Evolutionary conservation across 352 stramenopile species (phyloP), one percentile per base, ranked within the genome.

Genomic region (Globisporangium middletonii): DNA sequence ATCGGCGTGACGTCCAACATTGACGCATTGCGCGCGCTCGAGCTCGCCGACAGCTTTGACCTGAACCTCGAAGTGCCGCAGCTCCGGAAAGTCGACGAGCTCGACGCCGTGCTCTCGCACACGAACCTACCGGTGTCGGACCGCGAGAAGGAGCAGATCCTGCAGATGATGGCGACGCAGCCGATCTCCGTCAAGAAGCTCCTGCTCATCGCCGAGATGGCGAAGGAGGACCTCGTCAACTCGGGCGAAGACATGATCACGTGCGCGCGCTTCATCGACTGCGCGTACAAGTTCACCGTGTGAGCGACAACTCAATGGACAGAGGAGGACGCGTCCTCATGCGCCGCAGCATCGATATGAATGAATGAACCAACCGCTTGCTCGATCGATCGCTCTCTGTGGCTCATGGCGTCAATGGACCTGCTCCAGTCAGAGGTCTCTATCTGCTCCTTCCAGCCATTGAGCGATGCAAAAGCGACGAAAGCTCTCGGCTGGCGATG

Each of bases 121-220:
- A 79, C 71, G 59, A 80, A 94, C 45, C 78, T 98, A 62, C 75
- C 78, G 9, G 79, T 94, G 57, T 61, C 65, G 3, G 67, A 87
- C 60, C 47, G 65, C 48, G 80, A 94, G 64, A 89, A 87, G 64
- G 57, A 79, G 46, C 64, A 73, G 53, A 82, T 94, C 54, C 60
- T 91, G 48, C 61, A 79, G 57, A 69, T 91, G 65, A 77, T 94
- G 69, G 73, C 77, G 16, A 79, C 75, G 53, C 95, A 97, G 50
- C 95, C 96, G 4, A 99, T 99, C 66, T 97, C 96, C 48, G 96
- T 99, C 69, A 99, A 99, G 77, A 97, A 98, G 65, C 77, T 99
- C 37, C 66, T 99, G 43, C 89, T 98, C 69, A 94, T 98, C 49
- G 82, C 93, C 28, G 96, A 99, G 78, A 98, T 99, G 95, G 96